Percentiles rank a stretch among this genome's conserved stretches.
Conservation (phyloP, 208 protist genomes). For the Acanthamoeba polyphaga region DNA sequence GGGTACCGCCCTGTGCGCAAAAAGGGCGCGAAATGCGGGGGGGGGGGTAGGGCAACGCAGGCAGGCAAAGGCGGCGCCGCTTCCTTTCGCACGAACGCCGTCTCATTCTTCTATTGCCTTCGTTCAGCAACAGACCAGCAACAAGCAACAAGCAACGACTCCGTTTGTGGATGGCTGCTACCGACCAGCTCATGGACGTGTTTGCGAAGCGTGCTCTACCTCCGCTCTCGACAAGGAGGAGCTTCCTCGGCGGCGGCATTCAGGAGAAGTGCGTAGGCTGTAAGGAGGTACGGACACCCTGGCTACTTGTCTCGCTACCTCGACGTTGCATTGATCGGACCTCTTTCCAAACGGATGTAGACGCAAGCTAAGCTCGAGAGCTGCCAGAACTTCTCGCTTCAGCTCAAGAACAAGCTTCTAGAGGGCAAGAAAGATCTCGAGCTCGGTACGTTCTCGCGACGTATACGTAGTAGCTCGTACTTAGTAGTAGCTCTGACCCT, state of each 20-base stretch:
- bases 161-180: not conserved
- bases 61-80: too few species aligned
- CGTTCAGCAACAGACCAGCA: too few species aligned
- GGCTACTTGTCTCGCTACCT: not conserved
- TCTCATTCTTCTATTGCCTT: too few species aligned
- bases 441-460: not conserved
- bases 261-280: not conserved
- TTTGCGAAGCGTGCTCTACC: not conserved
- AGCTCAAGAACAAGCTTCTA: not conserved
- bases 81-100: too few species aligned
- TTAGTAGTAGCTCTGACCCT: not conserved
- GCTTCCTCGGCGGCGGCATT: not conserved
- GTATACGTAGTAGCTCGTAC: not conserved
- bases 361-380: not conserved
- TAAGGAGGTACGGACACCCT: not conserved
- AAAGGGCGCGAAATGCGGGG: too few species aligned
- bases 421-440: constrained; percentile 3
- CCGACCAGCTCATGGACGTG: not conserved
- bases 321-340: too few species aligned
- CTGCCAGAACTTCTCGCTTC: not conserved
- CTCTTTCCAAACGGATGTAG: not conserved
- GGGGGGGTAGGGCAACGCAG: too few species aligned
- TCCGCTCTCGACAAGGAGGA: not conserved
- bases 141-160: too few species aligned
- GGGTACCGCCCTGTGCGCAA: too few species aligned